Base-by-base conservation (phyloP, 116 monocot genomes). In the Papilionanthe hybrid region DNA sequence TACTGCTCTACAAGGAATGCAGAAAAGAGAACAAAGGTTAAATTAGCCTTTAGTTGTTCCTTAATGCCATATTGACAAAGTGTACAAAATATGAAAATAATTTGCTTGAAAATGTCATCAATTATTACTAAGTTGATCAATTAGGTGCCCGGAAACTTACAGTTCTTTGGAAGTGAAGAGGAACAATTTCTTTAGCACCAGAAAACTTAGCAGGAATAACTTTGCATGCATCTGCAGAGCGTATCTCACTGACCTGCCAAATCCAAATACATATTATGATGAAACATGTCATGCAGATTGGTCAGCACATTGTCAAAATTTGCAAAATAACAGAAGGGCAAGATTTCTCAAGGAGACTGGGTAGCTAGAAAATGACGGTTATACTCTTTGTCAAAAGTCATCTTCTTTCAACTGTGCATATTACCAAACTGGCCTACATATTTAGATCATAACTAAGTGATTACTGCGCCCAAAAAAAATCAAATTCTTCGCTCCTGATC, bases 181-280 rank as follows among this genome's bases (percentile, higher is more conserved):
- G 84, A 37, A 94, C 91, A 9, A 97, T 84, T 86, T 97, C 97
- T 83, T 97, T 97, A 18, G 97, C 87, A 45, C 97, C 97, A 76
- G 89, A 94, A 89, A 97, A 97, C 82, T 94, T 94, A 17, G 92
- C 88, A n/a, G 97, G 97, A 56, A 85, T 88, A 80, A 97, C 83
- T 86, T 97, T 97, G 79, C 97, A 94, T 28, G 87, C 85, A 81
- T 85, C 81, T 32, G 97, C 91, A 58, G 56, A 77, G 49, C 72
- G 82, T 15, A 94, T 90, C 63, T 91, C 92, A 58, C 84, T 86
- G 19, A 87, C 92, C 97, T 97, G 85, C 45, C 30, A 42, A 78
- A 49, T 32, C 20, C 73, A 69, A 67, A 53, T 42, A 73, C 9
- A 42, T 43, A 20, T 0, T 8, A 43, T 18, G 32, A 41, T 73